Conservation (phyloP, 768 basidiomycete genomes). For the Pisolithus marmoratus region DNA sequence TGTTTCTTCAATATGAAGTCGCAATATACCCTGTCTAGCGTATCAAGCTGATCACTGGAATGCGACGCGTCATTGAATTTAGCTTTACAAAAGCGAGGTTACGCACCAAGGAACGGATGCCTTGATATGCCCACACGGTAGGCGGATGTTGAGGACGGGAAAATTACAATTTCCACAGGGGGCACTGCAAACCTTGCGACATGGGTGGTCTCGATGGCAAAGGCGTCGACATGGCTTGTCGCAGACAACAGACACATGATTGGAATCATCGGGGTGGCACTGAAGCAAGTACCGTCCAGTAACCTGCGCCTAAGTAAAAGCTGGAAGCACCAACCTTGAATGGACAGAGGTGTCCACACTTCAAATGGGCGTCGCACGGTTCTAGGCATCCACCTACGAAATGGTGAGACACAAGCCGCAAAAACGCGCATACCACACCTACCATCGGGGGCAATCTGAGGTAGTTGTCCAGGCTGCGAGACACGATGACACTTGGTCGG, state of each 20-base stretch:
- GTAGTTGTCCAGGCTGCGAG: slow-evolving; percentile 47
- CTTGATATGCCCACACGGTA: slow-evolving; percentile 55
- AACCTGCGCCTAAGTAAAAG: neutral
- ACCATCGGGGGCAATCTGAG: slow-evolving; percentile 53
- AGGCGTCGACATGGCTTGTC: slow-evolving; percentile 43
- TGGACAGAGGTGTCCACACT: slow-evolving; percentile 62
- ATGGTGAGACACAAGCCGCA: neutral
- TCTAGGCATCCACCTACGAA: slow-evolving; percentile 53
- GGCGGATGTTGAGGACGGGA: slow-evolving; percentile 36
- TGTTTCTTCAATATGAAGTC: slow-evolving; percentile 34
- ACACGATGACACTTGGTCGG: slow-evolving; percentile 36
- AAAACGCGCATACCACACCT: slow-evolving; percentile 3
- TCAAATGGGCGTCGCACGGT: slow-evolving; percentile 46
- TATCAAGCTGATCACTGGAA: slow-evolving; percentile 42
- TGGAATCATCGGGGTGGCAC: slow-evolving; percentile 59
- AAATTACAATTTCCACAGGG: slow-evolving; percentile 52
- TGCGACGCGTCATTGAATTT: neutral
- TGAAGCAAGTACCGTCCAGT: slow-evolving; percentile 16
- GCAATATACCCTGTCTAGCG: slow-evolving; percentile 41
- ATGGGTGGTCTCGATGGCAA: slow-evolving; percentile 56
- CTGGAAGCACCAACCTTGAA: slow-evolving; percentile 39
- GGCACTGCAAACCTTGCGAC: slow-evolving; percentile 43
- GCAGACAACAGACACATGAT: slow-evolving; percentile 46
- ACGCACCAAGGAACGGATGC: slow-evolving; percentile 46
- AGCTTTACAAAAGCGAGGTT: neutral